These are phyloP conservation scores for Paramyrothecium sp. DNA, from an alignment of 2,329 filamentous ascomycete genomes.

Conservation along the genomic window DNA sequence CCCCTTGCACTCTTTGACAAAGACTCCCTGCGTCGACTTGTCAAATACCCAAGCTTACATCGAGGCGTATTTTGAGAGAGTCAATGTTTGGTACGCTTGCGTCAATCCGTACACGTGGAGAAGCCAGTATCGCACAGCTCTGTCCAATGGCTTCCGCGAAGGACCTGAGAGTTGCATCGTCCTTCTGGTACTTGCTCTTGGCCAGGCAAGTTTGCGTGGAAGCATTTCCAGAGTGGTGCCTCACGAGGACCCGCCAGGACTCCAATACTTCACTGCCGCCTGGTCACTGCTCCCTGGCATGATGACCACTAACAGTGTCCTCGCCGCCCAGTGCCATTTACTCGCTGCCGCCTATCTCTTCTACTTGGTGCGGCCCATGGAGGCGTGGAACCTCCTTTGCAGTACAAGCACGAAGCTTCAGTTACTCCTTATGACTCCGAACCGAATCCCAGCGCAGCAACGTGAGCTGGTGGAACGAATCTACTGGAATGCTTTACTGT, in stretches of 20 bases:
- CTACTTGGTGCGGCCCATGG: slow-evolving; percentile 76
- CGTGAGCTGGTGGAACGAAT: slow-evolving; percentile 74
- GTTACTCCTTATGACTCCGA: slow-evolving; percentile 71
- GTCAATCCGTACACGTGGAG: slow-evolving; percentile 82
- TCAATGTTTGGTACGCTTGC: slow-evolving; percentile 84
- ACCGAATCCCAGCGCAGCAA: slow-evolving; percentile 67
- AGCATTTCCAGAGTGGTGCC: slow-evolving; percentile 72
- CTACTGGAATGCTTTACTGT: slow-evolving; percentile 81
- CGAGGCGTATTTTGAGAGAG: slow-evolving; percentile 75
- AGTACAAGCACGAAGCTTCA: slow-evolving; percentile 81
- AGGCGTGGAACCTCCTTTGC: slow-evolving; percentile 79
- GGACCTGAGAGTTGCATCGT: slow-evolving; percentile 83
- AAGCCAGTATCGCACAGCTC: slow-evolving; percentile 70
- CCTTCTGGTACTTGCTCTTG: slow-evolving; percentile 72
- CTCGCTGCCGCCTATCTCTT: slow-evolving; percentile 80
- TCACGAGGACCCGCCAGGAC: slow-evolving; percentile 69
- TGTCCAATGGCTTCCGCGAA: slow-evolving; percentile 74
- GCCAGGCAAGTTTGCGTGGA: slow-evolving; percentile 71
- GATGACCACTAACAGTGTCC: slow-evolving; percentile 76
- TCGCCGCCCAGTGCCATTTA: slow-evolving; percentile 78
- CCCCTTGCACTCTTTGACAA: slow-evolving; percentile 66
- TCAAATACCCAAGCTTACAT: slow-evolving; percentile 74
- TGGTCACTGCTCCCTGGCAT: slow-evolving; percentile 76
- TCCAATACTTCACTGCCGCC: slow-evolving; percentile 78
- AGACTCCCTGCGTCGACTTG: slow-evolving; percentile 66